phyloP scores from a whole-genome alignment of 768 basidiomycete species.

The Suillus decipiens region DNA sequence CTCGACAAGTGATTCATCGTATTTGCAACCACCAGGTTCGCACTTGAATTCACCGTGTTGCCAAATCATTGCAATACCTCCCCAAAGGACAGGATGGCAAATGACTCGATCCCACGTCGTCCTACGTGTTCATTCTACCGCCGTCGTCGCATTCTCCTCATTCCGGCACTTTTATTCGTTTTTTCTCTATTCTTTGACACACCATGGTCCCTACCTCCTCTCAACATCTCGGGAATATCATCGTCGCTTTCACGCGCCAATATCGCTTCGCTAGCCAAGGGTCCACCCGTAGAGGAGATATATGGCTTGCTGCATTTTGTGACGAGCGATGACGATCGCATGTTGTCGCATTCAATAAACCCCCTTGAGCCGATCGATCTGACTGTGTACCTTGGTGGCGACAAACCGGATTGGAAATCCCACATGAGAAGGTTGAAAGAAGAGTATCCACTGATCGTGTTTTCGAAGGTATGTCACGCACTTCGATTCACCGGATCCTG shows the following conservation, averaged over 20 bases:
- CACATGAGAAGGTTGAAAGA: conserved; percentile 41
- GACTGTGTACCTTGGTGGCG: conserved; percentile 43
- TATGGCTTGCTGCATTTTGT: conserved; percentile 73
- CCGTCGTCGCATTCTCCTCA: conserved; percentile 48
- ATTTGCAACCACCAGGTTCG: neutral
- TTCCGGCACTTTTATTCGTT: conserved; percentile 38
- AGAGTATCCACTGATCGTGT: conserved; percentile 68
- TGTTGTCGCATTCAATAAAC: conserved; percentile 42
- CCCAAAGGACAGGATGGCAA: neutral
- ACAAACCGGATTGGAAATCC: conserved; percentile 43
- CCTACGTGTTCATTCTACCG: conserved; percentile 28
- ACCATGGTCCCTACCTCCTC: conserved; percentile 44
- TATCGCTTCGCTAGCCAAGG: conserved; percentile 40
- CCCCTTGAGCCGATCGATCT: conserved; percentile 50
- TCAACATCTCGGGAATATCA: conserved; percentile 35
- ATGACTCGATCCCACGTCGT: neutral
- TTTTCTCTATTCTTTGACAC: conserved; percentile 40
- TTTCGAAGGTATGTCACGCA: conserved; percentile 68
- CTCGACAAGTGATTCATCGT: neutral
- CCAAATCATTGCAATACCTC: neutral
- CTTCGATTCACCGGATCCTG: neutral
- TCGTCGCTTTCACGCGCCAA: conserved; percentile 40
- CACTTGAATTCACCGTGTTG: neutral
- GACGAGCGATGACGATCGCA: conserved; percentile 43
- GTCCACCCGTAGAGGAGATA: conserved; percentile 54